These are phyloP conservation scores for Yamadazyma triangularis DNA, from an alignment of 1,139 yeast genomes.

Conservation along the genomic window DNA sequence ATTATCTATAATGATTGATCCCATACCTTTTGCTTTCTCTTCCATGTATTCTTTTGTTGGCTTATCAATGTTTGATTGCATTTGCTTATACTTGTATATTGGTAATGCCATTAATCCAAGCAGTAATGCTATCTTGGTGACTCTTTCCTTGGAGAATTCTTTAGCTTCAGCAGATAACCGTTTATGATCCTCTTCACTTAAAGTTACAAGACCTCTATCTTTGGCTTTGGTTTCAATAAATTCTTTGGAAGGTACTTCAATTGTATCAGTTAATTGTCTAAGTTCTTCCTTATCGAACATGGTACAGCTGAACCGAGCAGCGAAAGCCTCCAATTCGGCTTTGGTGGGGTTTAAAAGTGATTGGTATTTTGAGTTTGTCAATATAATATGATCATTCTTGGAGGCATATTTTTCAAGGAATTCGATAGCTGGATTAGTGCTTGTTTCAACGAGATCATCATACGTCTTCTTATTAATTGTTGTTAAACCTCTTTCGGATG, in stretches of 20 bases:
- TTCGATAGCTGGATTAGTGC: slow-evolving; percentile 18
- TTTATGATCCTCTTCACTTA: slow-evolving; percentile 24
- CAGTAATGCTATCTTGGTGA: slow-evolving; percentile 17
- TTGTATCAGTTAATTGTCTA: slow-evolving; percentile 10
- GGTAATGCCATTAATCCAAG: slow-evolving; percentile 24
- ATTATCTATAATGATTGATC: slow-evolving; percentile 22
- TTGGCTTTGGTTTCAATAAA: slow-evolving; percentile 17
- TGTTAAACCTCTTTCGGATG: slow-evolving; percentile 12
- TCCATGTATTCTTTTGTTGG: slow-evolving; percentile 28
- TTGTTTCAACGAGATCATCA: slow-evolving; percentile 12
- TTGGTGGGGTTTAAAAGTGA: slow-evolving; percentile 10
- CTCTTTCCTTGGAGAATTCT: slow-evolving; percentile 25
- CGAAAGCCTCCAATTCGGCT: slow-evolving; percentile 7
- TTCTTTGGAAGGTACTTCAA: slow-evolving; percentile 20
- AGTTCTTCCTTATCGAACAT: slow-evolving; percentile 11
- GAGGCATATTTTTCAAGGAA: slow-evolving; percentile 15
- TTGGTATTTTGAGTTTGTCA: slow-evolving; percentile 5
- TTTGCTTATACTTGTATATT: slow-evolving; percentile 15
- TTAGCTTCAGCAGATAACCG: slow-evolving; percentile 20
- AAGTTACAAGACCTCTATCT: slow-evolving; percentile 13
- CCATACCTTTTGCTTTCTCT: slow-evolving; percentile 24
- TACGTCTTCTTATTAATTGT: slow-evolving; percentile 6
- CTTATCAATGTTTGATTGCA: slow-evolving; percentile 13
- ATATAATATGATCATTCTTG: slow-evolving; percentile 3
- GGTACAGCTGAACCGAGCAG: slow-evolving; percentile 6